A percentile compares a stretch with the other conserved stretches of the same genome.
These are phyloP conservation scores for Sordariomycetes sp. DNA, from an alignment of 2,329 filamentous ascomycete species.

Conservation along the genomic window DNA sequence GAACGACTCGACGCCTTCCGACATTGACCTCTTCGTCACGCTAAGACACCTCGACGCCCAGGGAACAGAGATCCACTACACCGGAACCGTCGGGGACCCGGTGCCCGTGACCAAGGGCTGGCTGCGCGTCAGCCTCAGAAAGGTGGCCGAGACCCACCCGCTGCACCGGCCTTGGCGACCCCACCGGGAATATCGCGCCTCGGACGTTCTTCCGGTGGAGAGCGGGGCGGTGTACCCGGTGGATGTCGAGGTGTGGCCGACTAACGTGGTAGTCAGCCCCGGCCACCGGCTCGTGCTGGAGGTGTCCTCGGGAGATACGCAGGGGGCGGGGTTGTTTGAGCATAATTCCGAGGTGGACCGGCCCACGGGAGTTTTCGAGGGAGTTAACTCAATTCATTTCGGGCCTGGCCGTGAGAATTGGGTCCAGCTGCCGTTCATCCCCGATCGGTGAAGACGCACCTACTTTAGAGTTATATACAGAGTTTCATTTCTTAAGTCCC, in stretches of 20 bases:
- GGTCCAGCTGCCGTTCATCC: not conserved
- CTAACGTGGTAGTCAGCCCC: conserved; percentile 37
- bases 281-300: conserved; percentile 45
- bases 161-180: conserved; percentile 43
- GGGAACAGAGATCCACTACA: conserved; percentile 51
- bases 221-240: conserved; percentile 44
- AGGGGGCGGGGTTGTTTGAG: conserved; percentile 45
- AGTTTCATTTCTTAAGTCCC: too few species aligned
- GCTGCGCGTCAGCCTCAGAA: conserved; percentile 48
- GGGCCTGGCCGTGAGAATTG: not conserved
- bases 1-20: conserved; percentile 21
- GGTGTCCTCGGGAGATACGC: conserved; percentile 44
- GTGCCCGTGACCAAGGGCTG: conserved; percentile 54
- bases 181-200: conserved; percentile 41
- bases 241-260: conserved; percentile 56
- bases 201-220: conserved; percentile 42
- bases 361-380: not conserved
- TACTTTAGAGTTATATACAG: too few species aligned
- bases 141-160: conserved; percentile 35
- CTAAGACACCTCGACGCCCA: conserved; percentile 43
- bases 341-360: conserved; percentile 23
- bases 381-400: not conserved
- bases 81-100: conserved; percentile 53
- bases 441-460: not conserved
- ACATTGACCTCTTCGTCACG: conserved; percentile 56